Base-by-base conservation (phyloP, 495 filamentous ascomycete genomes). In the Neurospora cerealis region DNA sequence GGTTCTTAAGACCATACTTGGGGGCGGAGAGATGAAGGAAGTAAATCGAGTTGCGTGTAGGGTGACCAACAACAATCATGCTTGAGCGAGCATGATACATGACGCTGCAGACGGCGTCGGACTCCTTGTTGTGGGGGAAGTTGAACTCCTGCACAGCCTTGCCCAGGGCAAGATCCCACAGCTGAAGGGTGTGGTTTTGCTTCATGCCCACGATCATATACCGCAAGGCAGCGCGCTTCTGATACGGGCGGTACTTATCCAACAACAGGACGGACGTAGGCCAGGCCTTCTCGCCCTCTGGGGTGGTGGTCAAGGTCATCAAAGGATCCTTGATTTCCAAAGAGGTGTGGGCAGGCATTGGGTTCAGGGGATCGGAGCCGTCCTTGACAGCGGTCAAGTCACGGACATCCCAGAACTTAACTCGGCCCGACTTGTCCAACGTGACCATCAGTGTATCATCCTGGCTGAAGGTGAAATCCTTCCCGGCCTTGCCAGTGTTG, bases 151-250 rank as follows among this genome's bases (percentile, higher is more conserved):
- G 94, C 69, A 99, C 96, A 38, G 95, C 91, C 84, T 96, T 97
- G 72, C 90, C 90, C 6, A 99, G 89, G 72, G 92, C 93, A 81
- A 99, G 92, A 88, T 99, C 96, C 96, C 96, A 99, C 73, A 99
- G 88, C 85, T 99, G 96, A 74, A 99, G 90, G 69, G 94, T 96
- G 84, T 99, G 96, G 81, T 99, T 99, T 81, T 98, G 96, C 84
- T 98, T 98, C 87, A 98, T 92, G 74, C 96, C 96, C 70, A 99
- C 95, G 73, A 99, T 88, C 82, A 98, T 90, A 83, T 98, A 99
- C 74, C 96, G 88, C 73, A 96, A 83, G 21, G 96, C 94, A 79
- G 91, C 90, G 40, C 91, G 91, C 82, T 93, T 96, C 80, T 89
- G 88, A 80, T 95, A 97, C 37, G 96, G 93, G 21, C 94, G 91